Conservation (phyloP, 2,329 filamentous ascomycete species). For the Ceratocystis albifundus region DNA sequence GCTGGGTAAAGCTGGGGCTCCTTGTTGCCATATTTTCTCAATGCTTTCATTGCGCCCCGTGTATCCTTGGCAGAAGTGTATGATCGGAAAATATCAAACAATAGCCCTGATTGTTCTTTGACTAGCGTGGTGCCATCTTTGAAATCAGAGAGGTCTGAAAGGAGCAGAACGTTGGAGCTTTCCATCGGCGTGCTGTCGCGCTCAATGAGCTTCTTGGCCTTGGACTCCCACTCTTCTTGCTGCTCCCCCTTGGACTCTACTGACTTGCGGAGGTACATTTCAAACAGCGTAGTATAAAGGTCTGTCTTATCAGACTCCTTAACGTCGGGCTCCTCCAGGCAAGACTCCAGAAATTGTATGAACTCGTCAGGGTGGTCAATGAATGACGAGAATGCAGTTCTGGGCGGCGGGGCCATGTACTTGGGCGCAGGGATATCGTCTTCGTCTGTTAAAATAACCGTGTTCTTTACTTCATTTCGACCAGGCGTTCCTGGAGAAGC, state of each 20-base stretch:
- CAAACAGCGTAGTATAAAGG: constrained; percentile 87
- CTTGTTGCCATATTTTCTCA: constrained; percentile 81
- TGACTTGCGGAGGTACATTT: constrained; percentile 93
- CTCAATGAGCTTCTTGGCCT: constrained; percentile 81
- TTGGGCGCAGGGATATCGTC: constrained; percentile 38
- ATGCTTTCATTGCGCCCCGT: constrained; percentile 72
- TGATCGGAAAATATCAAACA: constrained; percentile 92
- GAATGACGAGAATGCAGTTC: constrained; percentile 89
- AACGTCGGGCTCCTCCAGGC: constrained; percentile 60
- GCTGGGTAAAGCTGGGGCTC: constrained; percentile 89
- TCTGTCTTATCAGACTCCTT: constrained; percentile 67
- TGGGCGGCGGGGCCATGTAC: constrained; percentile 71
- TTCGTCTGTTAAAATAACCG: constrained; percentile 36
- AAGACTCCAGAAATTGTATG: constrained; percentile 82
- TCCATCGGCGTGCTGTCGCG: constrained; percentile 74
- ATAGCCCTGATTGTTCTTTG: constrained; percentile 80
- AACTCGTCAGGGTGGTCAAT: constrained; percentile 90
- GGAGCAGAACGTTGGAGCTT: constrained; percentile 81
- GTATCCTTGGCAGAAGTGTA: constrained; percentile 91
- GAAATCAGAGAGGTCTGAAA: constrained; percentile 88
- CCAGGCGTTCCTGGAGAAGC: constrained; percentile 41
- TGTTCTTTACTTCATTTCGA: constrained; percentile 40
- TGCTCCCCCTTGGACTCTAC: constrained; percentile 59
- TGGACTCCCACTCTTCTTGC: constrained; percentile 73
- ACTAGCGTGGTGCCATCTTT: constrained; percentile 82